Evolutionary conservation across 345 rosid species (phyloP).

Genomic region (Camelina laxa): DNA sequence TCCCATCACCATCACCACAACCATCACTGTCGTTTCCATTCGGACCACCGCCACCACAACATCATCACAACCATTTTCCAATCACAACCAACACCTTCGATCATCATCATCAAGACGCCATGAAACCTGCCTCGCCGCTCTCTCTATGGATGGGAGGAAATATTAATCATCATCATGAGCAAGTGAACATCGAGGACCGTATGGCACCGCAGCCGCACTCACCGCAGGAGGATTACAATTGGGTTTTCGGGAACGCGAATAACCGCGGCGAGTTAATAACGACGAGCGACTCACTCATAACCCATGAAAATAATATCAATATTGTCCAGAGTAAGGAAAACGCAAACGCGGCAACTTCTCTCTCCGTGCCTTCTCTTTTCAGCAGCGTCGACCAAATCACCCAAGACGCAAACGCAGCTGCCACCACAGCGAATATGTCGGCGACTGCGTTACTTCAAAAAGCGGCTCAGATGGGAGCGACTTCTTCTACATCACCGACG

Average conservation of each 20-base stretch:
- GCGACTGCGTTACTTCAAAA: constrained; percentile 96
- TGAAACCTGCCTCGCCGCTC: constrained; percentile 41
- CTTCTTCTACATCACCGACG: constrained; percentile 41
- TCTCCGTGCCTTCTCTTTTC: constrained; percentile 69
- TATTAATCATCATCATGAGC: constrained; percentile 42
- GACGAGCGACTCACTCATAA: constrained; percentile 37
- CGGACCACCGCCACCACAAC: constrained; percentile 52
- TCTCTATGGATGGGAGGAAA: constrained; percentile 45
- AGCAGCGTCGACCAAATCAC: constrained; percentile 55
- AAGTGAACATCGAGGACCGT: constrained; percentile 35
- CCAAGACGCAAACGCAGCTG: constrained; percentile 40
- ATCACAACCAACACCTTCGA: constrained; percentile 38
- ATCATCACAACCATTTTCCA: constrained; percentile 45
- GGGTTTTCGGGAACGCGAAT: constrained; percentile 39
- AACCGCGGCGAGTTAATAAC: constrained; percentile 36
- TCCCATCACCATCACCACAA: constrained; percentile 46
- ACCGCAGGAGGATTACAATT: constrained; percentile 32
- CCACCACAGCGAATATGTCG: constrained; percentile 59
- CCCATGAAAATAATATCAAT: constrained; percentile 23
- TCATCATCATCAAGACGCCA: constrained; percentile 44
- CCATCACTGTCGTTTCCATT: constrained; percentile 56
- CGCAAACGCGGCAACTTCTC: constrained; percentile 41
- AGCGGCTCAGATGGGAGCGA: constrained; percentile 87
- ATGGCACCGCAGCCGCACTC: constrained; percentile 28
- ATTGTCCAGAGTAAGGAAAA: constrained; percentile 31